Base-by-base conservation (phyloP, 1,284 basidiomycete genomes). In the Austroboletus niveus region DNA sequence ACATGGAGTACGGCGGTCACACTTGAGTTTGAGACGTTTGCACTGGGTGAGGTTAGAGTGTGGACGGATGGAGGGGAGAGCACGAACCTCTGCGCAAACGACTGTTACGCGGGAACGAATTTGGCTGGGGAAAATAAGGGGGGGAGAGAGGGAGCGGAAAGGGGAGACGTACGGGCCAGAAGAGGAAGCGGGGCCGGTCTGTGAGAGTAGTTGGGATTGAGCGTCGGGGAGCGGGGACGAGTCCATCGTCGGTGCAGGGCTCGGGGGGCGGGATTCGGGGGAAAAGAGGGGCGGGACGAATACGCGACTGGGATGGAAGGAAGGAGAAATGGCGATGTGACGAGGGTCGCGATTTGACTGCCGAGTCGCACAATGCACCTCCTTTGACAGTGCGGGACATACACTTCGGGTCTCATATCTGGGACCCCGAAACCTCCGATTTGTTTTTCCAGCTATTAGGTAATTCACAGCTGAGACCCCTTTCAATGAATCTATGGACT, bases 1-100 rank as follows among this genome's bases (percentile, higher is more conserved):
- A 58, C 88, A 91, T 0, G 88, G 88, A 2, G 76, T 81, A 22
- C 84, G 78, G 45, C 88, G 75, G 70, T 91, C 89, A 64, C 88
- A 91, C 69, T 85, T 89, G 48, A 91, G 77, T 61, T 91, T 91
- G 47, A 91, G 76, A 9, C 88, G 86, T 68, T 91, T 91, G 73
- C 88, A 91, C 86, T 91, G 44, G 14, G 40, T n/a, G 48, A 50
- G 29, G 45, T 49, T 4, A 52, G 46, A 27, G 4, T 5, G 11
- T 12, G 8, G 35, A 3, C 84, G 32, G 5, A 22, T 4, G 34
- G 1, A 22, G 12, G 29, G 32, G 2, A 45, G 34, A 36, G 49
- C 29, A 41, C 77, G 43, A 35, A 88, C 87, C 81, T 90, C 87
- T 65, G 84, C 87, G 58, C 87, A 90, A 11, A 90, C 87, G 27